phyloP scores from a whole-genome alignment of 306 rosid species.

The Herpetospermum pedunculosum region DNA sequence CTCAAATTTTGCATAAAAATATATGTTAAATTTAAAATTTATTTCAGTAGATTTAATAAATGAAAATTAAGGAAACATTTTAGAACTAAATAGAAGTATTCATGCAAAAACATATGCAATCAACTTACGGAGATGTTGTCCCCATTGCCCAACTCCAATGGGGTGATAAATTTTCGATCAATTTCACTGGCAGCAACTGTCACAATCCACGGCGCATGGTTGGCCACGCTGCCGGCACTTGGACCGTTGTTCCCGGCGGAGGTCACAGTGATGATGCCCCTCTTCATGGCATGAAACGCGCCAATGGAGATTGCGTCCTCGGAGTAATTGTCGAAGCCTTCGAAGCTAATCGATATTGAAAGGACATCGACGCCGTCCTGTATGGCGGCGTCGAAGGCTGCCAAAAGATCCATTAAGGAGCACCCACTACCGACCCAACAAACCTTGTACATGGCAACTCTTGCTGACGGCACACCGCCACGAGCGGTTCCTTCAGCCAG shows the following conservation, averaged over 20 bases:
- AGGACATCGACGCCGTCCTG: constrained; percentile 83
- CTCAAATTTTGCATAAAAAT: no score
- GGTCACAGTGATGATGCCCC: constrained; percentile 61
- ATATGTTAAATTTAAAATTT: neutral
- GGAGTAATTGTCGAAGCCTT: constrained; percentile 16
- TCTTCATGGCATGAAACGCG: constrained; percentile 75
- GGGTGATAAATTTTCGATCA: constrained; percentile 54
- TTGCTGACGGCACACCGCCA: constrained; percentile 63
- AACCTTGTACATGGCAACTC: constrained; percentile 75
- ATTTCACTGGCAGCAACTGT: constrained; percentile 87
- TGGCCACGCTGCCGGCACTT: constrained; percentile 25
- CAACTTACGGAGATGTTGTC: constrained; percentile 48
- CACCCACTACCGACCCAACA: constrained; percentile 62
- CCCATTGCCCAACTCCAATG: constrained; percentile 56
- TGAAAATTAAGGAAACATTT: no score
- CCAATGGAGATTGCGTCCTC: constrained; percentile 52
- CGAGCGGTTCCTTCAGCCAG: constrained; percentile 66
- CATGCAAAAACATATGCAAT: neutral
- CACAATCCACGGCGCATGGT: constrained; percentile 77
- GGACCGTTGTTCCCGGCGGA: constrained; percentile 88
- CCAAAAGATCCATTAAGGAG: constrained; percentile 73
- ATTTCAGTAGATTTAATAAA: no score
- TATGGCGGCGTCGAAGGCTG: constrained; percentile 79
- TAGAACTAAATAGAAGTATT: no score
- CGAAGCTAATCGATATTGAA: constrained; percentile 67